Conservation (phyloP, 2,329 filamentous ascomycete genomes). For the Xylaria sp. region DNA sequence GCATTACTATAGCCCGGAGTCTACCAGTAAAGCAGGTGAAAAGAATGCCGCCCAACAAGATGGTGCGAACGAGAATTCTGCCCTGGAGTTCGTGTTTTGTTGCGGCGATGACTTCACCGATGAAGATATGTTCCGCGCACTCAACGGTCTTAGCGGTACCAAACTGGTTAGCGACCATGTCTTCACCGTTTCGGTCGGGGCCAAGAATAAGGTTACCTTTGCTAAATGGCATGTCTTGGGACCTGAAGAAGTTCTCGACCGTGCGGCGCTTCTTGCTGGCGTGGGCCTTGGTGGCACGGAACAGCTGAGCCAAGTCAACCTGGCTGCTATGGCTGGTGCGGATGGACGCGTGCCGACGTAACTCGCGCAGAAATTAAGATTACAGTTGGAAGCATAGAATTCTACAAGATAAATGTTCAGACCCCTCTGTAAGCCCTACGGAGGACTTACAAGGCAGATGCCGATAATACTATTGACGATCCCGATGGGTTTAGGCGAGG, state of each 20-base stretch:
- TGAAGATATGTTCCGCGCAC: conserved; percentile 93
- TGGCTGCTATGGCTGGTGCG: conserved; percentile 64
- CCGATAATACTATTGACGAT: background rate
- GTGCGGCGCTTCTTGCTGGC: conserved; percentile 66
- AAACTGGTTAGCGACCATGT: conserved; percentile 72
- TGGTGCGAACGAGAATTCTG: conserved; percentile 59
- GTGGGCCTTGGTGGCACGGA: conserved; percentile 54
- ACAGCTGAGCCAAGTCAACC: conserved; percentile 64
- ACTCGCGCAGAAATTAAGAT: background rate
- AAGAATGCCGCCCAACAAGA: conserved; percentile 44
- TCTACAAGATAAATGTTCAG: background rate
- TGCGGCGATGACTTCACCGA: conserved; percentile 96
- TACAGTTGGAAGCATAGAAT: background rate
- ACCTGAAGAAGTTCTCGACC: conserved; percentile 85
- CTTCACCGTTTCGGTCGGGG: conserved; percentile 91
- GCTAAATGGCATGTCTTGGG: conserved; percentile 92
- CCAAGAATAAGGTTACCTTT: conserved; percentile 90
- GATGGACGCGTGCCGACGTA: conserved; percentile 62
- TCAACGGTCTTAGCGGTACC: conserved; percentile 68
- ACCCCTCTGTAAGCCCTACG: background rate
- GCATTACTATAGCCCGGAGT: conserved; percentile 71
- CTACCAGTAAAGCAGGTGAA: conserved; percentile 46
- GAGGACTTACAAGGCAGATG: background rate
- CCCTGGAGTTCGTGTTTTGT: conserved; percentile 88
- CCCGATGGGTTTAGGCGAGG: background rate